These are phyloP conservation scores for Pseudopyrenochaeta lycopersici DNA, from an alignment of 2,329 filamentous ascomycete genomes.

Conservation along the genomic window DNA sequence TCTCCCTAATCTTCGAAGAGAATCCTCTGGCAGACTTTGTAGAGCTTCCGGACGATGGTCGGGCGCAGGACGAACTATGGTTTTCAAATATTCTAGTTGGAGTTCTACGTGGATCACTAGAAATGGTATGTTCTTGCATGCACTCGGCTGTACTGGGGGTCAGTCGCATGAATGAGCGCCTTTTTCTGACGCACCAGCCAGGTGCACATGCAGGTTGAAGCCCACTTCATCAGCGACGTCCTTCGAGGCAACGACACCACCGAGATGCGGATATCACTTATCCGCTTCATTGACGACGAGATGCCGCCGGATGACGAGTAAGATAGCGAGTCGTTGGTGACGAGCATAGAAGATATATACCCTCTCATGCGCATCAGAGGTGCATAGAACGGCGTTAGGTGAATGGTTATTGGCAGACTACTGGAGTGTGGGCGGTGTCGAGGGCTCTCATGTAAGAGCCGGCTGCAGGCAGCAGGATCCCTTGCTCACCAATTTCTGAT, in stretches of 20 bases:
- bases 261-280: slow-evolving; percentile 91
- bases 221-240: slow-evolving; percentile 93
- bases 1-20: slow-evolving; percentile 95
- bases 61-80: slow-evolving; percentile 96
- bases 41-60: slow-evolving; percentile 92
- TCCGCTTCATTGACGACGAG: slow-evolving; percentile 97
- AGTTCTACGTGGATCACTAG: slow-evolving; percentile 86
- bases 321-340: slow-evolving; percentile 23
- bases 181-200: slow-evolving; percentile 37
- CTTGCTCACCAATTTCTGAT: background rate
- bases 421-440: background rate
- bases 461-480: background rate
- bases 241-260: slow-evolving; percentile 94
- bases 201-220: slow-evolving; percentile 97
- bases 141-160: background rate
- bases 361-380: background rate
- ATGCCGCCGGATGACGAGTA: slow-evolving; percentile 95
- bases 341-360: background rate
- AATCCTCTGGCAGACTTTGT: slow-evolving; percentile 98
- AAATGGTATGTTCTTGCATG: slow-evolving; percentile 74
- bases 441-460: background rate
- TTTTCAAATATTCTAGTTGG: slow-evolving; percentile 98
- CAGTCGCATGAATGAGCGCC: background rate
- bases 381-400: slow-evolving; percentile 1
- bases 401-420: background rate